These are phyloP conservation scores for Puccinia hordei DNA, from an alignment of 1,284 basidiomycete genomes.

Conservation along the genomic window DNA sequence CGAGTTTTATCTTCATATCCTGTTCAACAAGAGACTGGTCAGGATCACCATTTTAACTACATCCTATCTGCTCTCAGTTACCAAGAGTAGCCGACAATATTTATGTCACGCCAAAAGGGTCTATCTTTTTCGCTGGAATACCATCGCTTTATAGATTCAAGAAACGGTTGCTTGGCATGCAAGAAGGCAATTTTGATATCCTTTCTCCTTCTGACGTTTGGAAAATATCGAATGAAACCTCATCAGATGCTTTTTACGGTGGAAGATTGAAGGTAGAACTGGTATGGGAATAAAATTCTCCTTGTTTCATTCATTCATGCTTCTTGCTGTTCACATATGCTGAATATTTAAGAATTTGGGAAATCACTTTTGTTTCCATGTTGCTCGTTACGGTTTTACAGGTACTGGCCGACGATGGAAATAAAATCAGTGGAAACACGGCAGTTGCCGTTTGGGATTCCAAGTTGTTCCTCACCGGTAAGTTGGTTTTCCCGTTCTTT, in stretches of 20 bases:
- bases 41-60: background rate
- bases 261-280: constrained; percentile 41
- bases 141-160: constrained; percentile 24
- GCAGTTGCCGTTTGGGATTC: constrained; percentile 32
- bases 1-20: background rate
- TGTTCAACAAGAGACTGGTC: background rate
- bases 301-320: background rate
- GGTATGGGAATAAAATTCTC: constrained; percentile 3
- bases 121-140: constrained; percentile 40
- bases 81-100: constrained; percentile 44
- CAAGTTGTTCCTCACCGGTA: constrained; percentile 33
- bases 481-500: background rate
- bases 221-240: constrained; percentile 43
- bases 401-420: constrained; percentile 45
- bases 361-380: background rate
- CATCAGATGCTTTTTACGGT: constrained; percentile 41
- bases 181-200: background rate
- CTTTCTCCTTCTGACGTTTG: constrained; percentile 40
- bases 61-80: constrained; percentile 12
- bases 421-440: constrained; percentile 31
- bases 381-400: background rate
- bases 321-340: background rate
- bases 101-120: constrained; percentile 32
- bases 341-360: background rate
- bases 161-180: constrained; percentile 9